Conservation (phyloP, 2,329 filamentous ascomycete species). For the Plenodomus lindquistii region DNA sequence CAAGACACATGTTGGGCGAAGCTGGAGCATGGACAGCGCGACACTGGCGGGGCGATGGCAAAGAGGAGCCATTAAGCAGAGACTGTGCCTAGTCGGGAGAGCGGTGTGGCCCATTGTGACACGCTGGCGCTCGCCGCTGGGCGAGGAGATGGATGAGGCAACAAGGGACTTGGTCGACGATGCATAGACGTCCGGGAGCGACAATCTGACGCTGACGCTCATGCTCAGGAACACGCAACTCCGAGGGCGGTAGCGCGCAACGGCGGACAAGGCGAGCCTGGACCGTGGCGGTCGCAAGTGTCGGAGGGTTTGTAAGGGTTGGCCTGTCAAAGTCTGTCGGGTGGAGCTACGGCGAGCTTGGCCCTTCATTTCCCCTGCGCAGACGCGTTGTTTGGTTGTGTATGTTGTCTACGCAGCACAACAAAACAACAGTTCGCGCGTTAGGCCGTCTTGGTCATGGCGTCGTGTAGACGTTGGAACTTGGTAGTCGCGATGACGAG, state of each 20-base stretch:
- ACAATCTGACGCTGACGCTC: neutral
- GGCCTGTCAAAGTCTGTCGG: constrained; percentile 31
- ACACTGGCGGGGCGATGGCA: constrained; percentile 32
- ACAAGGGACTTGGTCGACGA: constrained; percentile 14
- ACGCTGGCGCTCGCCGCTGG: constrained; percentile 14
- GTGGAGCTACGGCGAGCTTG: constrained; percentile 27
- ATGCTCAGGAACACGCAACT: neutral
- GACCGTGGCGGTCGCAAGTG: constrained; percentile 11
- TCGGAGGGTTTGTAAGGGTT: constrained; percentile 27
- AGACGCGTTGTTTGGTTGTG: constrained; percentile 41
- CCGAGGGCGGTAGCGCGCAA: neutral
- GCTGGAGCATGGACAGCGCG: constrained; percentile 14
- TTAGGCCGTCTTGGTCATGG: too few relatives aligned
- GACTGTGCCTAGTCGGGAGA: constrained; percentile 4
- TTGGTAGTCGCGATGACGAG: constrained; percentile 4
- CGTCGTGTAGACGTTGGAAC: neutral
- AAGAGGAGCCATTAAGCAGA: constrained; percentile 23
- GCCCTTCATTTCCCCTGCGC: constrained; percentile 37
- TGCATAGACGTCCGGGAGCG: neutral
- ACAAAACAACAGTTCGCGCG: constrained; percentile 22
- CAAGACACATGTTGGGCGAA: constrained; percentile 27
- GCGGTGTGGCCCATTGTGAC: neutral
- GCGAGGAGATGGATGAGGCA: constrained; percentile 12
- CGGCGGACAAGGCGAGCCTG: neutral
- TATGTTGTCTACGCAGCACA: constrained; percentile 24